Evolutionary conservation across 352 stramenopile species (phyloP).

Genomic region (Globisporangium alternatum): DNA sequence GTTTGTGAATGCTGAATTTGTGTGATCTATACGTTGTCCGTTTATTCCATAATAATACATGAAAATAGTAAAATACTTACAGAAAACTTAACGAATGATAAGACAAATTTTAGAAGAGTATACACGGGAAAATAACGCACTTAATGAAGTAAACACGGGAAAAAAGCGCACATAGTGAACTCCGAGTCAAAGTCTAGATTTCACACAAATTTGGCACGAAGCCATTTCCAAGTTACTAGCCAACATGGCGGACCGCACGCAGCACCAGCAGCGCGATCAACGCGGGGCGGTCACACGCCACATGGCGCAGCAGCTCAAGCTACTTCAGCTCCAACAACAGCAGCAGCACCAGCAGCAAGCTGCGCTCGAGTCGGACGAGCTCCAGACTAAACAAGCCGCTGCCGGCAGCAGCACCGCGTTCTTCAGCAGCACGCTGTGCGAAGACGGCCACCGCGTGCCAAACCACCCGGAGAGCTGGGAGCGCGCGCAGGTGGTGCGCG

Average conservation of each 20-base stretch:
- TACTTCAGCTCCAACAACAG: not conserved
- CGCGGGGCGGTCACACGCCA: not conserved
- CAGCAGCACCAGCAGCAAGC: not conserved
- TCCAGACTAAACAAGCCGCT: not conserved
- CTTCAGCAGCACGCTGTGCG: slow-evolving; percentile 28
- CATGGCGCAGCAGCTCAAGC: slow-evolving; percentile 2
- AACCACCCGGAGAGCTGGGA: slow-evolving; percentile 29
- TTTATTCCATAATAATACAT: too few relatives aligned
- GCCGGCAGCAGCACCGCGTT: slow-evolving; percentile 12
- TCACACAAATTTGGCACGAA: too few relatives aligned
- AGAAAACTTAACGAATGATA: too few relatives aligned
- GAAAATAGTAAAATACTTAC: too few relatives aligned
- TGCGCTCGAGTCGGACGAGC: not conserved
- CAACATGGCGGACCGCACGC: not conserved
- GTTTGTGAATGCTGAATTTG: too few relatives aligned
- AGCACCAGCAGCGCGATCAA: not conserved
- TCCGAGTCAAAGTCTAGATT: too few relatives aligned
- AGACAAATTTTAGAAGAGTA: too few relatives aligned
- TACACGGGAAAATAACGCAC: too few relatives aligned
- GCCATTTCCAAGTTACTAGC: too few relatives aligned
- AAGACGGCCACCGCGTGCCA: slow-evolving; percentile 24
- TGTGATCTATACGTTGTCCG: too few relatives aligned
- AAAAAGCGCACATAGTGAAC: too few relatives aligned
- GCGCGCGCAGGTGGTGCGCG: slow-evolving; percentile 28
- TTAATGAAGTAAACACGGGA: too few relatives aligned